Evolutionary conservation across 345 rosid genomes (phyloP).

Genomic region (Draba incana): DNA sequence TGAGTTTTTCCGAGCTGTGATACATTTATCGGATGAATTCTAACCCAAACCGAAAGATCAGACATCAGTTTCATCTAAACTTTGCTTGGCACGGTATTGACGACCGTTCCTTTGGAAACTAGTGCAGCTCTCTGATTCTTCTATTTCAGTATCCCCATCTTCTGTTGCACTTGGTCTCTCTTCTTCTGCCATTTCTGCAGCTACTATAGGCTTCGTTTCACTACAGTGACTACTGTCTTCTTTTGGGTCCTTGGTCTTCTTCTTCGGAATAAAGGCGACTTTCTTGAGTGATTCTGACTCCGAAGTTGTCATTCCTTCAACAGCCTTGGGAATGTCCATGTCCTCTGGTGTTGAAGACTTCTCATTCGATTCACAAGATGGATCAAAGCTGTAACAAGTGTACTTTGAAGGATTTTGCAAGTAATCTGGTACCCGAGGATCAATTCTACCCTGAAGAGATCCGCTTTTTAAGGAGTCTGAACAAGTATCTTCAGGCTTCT

Average conservation of each 20-base stretch:
- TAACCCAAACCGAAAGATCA: conserved; percentile 36
- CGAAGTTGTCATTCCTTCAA: conserved; percentile 33
- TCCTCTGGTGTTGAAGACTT: conserved; percentile 46
- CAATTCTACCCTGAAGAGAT: conserved; percentile 28
- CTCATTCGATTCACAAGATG: conserved; percentile 46
- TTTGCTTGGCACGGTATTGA: conserved; percentile 49
- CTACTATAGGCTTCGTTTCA: conserved; percentile 49
- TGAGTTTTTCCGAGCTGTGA: not conserved
- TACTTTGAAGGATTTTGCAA: conserved; percentile 61
- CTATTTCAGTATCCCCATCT: conserved; percentile 37
- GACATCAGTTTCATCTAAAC: conserved; percentile 46
- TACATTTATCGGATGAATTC: not conserved
- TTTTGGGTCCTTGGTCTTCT: conserved; percentile 36
- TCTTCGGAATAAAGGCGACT: conserved; percentile 58
- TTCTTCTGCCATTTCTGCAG: conserved; percentile 40
- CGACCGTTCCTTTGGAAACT: conserved; percentile 42
- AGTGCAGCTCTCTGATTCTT: conserved; percentile 36
- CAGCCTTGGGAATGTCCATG: conserved; percentile 45
- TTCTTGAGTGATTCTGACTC: conserved; percentile 42
- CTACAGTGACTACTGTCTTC: conserved; percentile 23
- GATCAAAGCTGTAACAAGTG: conserved; percentile 56
- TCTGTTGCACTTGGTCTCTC: conserved; percentile 37
- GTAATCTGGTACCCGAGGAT: conserved; percentile 58
- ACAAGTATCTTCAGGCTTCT: conserved; percentile 35
- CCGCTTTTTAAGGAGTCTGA: conserved; percentile 38